Evolutionary conservation across 768 basidiomycete species (phyloP), one percentile per base, ranked within the genome.

Genomic region (Tulasnella calospora): DNA sequence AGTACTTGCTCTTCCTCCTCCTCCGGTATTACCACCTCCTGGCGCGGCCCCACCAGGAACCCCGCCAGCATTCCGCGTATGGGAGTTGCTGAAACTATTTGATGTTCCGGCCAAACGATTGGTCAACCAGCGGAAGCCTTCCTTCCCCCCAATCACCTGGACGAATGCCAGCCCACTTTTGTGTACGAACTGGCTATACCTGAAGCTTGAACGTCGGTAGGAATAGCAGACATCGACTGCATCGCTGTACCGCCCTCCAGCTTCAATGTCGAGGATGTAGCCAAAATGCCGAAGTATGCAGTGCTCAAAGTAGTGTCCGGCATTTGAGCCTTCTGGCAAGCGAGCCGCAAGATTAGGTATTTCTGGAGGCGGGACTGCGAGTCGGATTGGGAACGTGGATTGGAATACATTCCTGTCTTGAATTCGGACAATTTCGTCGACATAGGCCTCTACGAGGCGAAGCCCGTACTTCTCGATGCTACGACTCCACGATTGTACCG

Each of bases 171-270:
- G 89, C 1, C 98, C 98, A 6, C 92, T 90, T 72, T 91, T 90
- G 82, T 98, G 97, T 40, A 98, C 92, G 83, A 94, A 98, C 83
- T 99, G 97, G 27, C 95, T 93, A 84, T 95, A 89, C 80, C 88
- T 87, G 86, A 90, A 94, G 5, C 91, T 87, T 57, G 89, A 85
- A 4, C 92, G 91, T 19, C 96, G 92, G 83, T 98, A 99, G 12
- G 93, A 93, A 85, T 98, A 99, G 33, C 92, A 86, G 27, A 95
- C 93, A 80, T 95, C 92, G 78, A 98, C 88, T 57, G 90, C 89
- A 70, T 92, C 91, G 17, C 94, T 91, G 82, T 96, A 96, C 80
- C 92, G 85, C 27, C 87, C 86, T 12, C 87, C 88, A 0, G 93
- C 93, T 84, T 96, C 96, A 41, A 95, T 80, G 80, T 87, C 86